Percentiles rank a stretch among this genome's conserved stretches.
phyloP scores from a whole-genome alignment of 2,329 filamentous ascomycete species.

The Penicillium sp. region DNA sequence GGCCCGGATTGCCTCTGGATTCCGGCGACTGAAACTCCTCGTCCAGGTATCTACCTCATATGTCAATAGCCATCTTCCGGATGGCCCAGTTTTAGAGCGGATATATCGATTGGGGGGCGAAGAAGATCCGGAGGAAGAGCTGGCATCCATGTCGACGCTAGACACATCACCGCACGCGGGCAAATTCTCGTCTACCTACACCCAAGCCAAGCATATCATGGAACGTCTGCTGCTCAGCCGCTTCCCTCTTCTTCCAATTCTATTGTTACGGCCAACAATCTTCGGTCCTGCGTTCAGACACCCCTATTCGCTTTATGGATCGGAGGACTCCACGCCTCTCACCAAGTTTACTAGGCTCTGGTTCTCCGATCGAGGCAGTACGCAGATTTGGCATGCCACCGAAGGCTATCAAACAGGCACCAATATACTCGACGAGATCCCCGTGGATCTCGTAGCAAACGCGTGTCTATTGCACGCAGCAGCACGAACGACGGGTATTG shows the following conservation, averaged over 20 bases:
- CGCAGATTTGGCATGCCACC: conserved; percentile 33
- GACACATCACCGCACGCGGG: conserved; percentile 16
- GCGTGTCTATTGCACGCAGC: conserved; percentile 32
- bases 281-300: conserved; percentile 31
- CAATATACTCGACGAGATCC: conserved; percentile 34
- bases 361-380: conserved; percentile 24
- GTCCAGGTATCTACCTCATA: conserved; percentile 34
- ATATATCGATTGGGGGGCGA: conserved; percentile 23
- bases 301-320: conserved; percentile 32
- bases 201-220: conserved; percentile 33
- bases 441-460: conserved; percentile 36
- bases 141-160: conserved; percentile 22
- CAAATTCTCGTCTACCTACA: conserved; percentile 31
- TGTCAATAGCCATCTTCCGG: conserved; percentile 32
- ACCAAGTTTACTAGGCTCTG: conserved; percentile 31
- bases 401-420: conserved; percentile 28
- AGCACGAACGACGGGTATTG: conserved; percentile 29
- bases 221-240: conserved; percentile 29
- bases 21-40: conserved; percentile 29
- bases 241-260: conserved; percentile 28
- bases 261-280: conserved; percentile 32
- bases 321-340: conserved; percentile 32
- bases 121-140: conserved; percentile 31
- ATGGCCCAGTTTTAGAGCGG: conserved; percentile 30
- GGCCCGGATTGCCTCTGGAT: conserved; percentile 26